Evolutionary conservation across 768 basidiomycete genomes (phyloP), one percentile per base, ranked within the genome.

Genomic region (Kwoniella shandongensis): DNA sequence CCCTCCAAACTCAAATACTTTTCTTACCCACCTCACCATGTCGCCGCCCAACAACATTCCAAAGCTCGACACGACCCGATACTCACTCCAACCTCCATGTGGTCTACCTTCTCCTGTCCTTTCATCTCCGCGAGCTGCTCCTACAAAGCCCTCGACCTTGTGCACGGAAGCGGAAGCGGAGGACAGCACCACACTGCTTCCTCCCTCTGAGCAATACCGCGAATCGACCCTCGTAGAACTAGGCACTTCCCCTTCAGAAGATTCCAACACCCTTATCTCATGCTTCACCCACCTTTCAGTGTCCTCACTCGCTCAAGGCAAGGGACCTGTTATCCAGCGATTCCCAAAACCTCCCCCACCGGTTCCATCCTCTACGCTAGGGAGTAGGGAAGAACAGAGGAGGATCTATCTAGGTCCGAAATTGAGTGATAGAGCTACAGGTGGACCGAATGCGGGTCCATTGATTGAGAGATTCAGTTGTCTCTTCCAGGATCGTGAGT

Each of bases 401-500:
- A 47, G 57, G 55, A 70, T 70, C 42, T 70, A 70, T 54, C 57
- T 67, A 6, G 69, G 69, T 29, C 69, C 69, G 13, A 67, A 67
- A 35, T 53, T 70, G 35, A 65, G 63, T 54, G 69, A 70, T 47
- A 48, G 68, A 23, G 66, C 69, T 25, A 70, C 71, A 5, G 68
- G 68, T 42, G 71, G 71, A 1, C 71, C 71, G 1, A 69, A 73
- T 55, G 71, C 66, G 6, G 71, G 71, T 12, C 71, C 71, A 13
- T 48, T 73, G 36, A 73, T 73, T 17, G 71, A 73, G 58, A 57
- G 71, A 27, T 73, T 73, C 58, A 66, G 66, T 40, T 73, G 71
- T 60, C 44, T 73, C 15, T 73, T 73, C 65, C 70, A 67, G 45
- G 69, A 73, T 51, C 65, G 67, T 66, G 46, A 57, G 63, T 68